Base-by-base conservation (phyloP, 306 rosid genomes). In the Rosa multiflora region DNA sequence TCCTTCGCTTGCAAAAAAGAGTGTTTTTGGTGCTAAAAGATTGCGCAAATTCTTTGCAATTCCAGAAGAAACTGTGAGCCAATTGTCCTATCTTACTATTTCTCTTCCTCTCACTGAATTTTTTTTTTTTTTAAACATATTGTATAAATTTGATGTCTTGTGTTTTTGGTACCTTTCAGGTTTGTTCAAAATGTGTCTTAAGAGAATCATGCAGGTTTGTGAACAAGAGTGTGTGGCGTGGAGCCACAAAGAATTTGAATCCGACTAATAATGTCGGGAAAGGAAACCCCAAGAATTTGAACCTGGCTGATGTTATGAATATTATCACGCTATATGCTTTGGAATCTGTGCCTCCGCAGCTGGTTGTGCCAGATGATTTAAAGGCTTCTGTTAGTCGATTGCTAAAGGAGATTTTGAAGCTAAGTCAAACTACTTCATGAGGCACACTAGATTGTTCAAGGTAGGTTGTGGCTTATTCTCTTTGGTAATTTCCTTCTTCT, bases 21-120 rank as follows among this genome's bases (percentile, higher is more conserved):
- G 37, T 44, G 84, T 89, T 77, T 83, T 89, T 46, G 82, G 92
- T 20, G 92, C 91, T 4, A 94, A 94, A 84, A 86, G 83, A 61
- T 82, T 94, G 72, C 92, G 95, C 1, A 86, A 77, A 20, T 88
- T 85, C 74, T 91, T 92, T 70, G 88, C 82, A 71, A 88, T 94
- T 79, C 91, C 84, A 82, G 97, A 86, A 70, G 75, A 81, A 61
- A 83, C 82, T 66, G 88, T 42, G 67, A 82, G 88, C 69, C 35
- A 68, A 40, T 20, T 69, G 47, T 35, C 63, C 37, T 20, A 47
- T 35, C 62, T 20, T 8, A 14, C 37, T n/a, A 67, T 2, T 18
- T 68, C 20, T 42, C 52, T 67, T 32, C 42, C 39, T 76, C 32
- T 14, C 58, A 7, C 39, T 44, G 44, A 75, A 18, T 3, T 2